A percentile compares a stretch with the other conserved stretches of the same genome.
Conservation (phyloP, 495 filamentous ascomycete genomes). For the Aspergillus taichungensis region DNA sequence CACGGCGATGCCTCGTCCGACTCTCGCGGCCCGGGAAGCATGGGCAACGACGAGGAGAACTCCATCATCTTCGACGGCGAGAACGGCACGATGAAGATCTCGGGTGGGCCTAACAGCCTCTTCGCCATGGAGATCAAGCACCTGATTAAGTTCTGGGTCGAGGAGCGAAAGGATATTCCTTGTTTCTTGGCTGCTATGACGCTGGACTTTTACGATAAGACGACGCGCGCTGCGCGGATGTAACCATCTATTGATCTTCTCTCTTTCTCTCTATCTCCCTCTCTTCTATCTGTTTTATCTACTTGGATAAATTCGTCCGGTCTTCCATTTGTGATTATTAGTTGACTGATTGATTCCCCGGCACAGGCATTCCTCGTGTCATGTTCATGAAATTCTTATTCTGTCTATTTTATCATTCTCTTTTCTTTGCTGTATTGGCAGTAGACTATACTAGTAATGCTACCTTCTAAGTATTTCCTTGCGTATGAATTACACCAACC, state of each 20-base stretch:
- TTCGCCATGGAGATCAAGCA: slow-evolving; percentile 80
- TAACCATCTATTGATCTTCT: slow-evolving; percentile 11
- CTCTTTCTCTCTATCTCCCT: neutral
- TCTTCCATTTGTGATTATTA: slow-evolving; percentile 1
- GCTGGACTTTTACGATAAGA: slow-evolving; percentile 86
- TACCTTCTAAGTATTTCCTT: neutral
- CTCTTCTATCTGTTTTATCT: neutral
- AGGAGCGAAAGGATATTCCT: slow-evolving; percentile 81
- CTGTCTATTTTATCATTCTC: neutral
- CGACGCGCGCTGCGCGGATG: slow-evolving; percentile 44
- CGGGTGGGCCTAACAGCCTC: slow-evolving; percentile 73
- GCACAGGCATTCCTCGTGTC: slow-evolving; percentile 16
- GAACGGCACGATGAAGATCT: slow-evolving; percentile 93
- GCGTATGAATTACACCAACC: neutral
- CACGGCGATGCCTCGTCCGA: slow-evolving; percentile 48
- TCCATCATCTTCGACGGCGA: slow-evolving; percentile 96
- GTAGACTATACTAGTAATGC: neutral
- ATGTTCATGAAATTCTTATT: slow-evolving; percentile 13
- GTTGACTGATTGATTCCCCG: slow-evolving; percentile 16
- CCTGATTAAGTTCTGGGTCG: slow-evolving; percentile 87
- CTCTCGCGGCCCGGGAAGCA: slow-evolving; percentile 42
- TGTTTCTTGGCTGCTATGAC: slow-evolving; percentile 86
- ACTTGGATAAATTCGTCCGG: neutral
- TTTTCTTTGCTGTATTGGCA: neutral
- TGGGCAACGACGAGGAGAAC: slow-evolving; percentile 55